Base-by-base conservation (phyloP, 306 rosid genomes). In the Arachis stenosperma region DNA sequence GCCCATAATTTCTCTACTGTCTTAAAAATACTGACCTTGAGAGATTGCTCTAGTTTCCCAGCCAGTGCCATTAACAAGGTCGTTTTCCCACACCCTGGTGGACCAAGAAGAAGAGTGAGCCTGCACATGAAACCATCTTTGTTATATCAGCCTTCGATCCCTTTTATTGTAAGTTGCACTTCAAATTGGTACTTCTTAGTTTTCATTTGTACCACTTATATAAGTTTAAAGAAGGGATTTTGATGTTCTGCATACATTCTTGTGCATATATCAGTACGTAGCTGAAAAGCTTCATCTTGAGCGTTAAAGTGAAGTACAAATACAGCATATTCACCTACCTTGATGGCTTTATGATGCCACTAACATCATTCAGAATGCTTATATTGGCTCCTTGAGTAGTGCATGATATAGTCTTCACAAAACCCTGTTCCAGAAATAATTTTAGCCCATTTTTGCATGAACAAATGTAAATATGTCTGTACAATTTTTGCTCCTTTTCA, bases 31-130 rank as follows among this genome's bases (percentile, higher is more conserved):
- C 85, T 62, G 33, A 83, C 89, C 81, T 78, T 64, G 52, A 86
- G 87, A 71, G 87, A 80, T 71, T 77, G 81, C 54, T 86, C 87
- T 50, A 86, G 69, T 56, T 86, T 86, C 78, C 87, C 89, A 30
- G 89, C 87, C 22, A 86, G 74, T 48, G 89, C 89, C 80, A 62
- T 37, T 63, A 86, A 79, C 40, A 86, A 71, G 72, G 89, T 86
- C 1, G 87, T 86, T 78, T 83, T 86, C 65, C 89, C 87, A 63
- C 83, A 77, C 72, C 89, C 84, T 10, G 89, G 89, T 29, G 89
- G 87, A 71, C 89, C 89, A 7, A 86, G 89, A 57, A 86, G 85
- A 77, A 86, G 87, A 41, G 89, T 83, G 71, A 86, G 89, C 85
- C 89, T 86, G 87, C 83, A 82, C n/a, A 51, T 76, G 70, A 8